Conservation (phyloP, 768 basidiomycete genomes). For the Antrodiella citrinella region DNA sequence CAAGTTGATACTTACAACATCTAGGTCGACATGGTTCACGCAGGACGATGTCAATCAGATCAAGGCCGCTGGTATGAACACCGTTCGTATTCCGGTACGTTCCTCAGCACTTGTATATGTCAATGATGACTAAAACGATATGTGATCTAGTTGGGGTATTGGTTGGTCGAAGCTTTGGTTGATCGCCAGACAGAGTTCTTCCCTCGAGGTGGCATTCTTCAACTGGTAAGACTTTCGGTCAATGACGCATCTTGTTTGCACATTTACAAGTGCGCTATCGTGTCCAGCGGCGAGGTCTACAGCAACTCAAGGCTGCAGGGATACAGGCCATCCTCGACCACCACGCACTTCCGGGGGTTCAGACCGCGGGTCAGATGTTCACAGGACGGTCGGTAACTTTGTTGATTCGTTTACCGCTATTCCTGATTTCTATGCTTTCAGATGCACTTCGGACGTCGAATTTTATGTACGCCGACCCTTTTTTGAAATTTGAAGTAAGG, state of each 20-base stretch:
- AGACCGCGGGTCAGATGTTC: conserved; percentile 52
- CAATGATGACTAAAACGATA: neutral
- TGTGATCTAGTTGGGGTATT: conserved; percentile 60
- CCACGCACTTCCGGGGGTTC: conserved; percentile 66
- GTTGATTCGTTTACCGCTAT: neutral
- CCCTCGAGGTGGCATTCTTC: conserved; percentile 59
- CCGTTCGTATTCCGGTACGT: conserved; percentile 67
- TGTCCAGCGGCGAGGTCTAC: conserved; percentile 51
- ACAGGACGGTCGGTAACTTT: conserved; percentile 57
- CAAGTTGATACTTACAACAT: neutral
- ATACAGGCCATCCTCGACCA: conserved; percentile 64
- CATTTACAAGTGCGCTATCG: neutral
- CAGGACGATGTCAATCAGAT: conserved; percentile 52
- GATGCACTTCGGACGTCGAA: conserved; percentile 59
- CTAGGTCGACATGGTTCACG: conserved; percentile 66
- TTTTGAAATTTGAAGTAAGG: conserved; percentile 3
- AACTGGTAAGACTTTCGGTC: conserved; percentile 61
- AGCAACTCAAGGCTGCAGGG: conserved; percentile 50
- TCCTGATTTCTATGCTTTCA: no score
- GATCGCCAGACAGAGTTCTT: conserved; percentile 52
- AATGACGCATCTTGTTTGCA: conserved; percentile 4
- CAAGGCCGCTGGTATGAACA: conserved; percentile 52
- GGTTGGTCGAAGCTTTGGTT: conserved; percentile 72
- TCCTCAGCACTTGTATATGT: neutral
- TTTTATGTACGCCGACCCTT: conserved; percentile 51